Evolutionary conservation across 768 basidiomycete species (phyloP), one percentile per base, ranked within the genome.

Genomic region (Pisolithus tinctorius): DNA sequence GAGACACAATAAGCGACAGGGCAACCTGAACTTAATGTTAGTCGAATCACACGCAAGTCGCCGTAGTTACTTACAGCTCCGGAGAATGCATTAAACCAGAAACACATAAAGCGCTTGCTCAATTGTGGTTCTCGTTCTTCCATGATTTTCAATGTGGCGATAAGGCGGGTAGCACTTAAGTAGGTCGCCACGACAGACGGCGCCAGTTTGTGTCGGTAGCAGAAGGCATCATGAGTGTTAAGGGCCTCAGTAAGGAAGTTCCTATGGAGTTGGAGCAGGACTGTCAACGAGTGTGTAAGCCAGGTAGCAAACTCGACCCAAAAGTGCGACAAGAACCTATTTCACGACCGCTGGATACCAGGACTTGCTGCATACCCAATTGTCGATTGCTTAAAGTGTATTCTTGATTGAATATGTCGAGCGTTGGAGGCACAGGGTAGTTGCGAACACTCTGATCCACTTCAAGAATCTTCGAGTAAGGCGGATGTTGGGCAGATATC

Each of bases 41-140:
- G 43, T 40, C 25, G 13, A 54, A 45, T 14, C n/a, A 31, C 16
- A 23, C 34, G 4, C 1, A 23, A 6, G 8, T 17, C 31, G 40
- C 34, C 30, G 13, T 29, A 44, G 40, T 54, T 40, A 72, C 83
- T 66, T 62, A 85, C 85, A 52, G 81, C 81, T 7, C 82, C 82
- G 41, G 85, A 85, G 62, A 85, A 86, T 17, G 79, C 73, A 59
- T 88, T 85, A 52, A 83, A 82, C 86, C 86, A 89, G 58, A 85
- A 80, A 62, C 81, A 78, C 64, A 84, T 74, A 57, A 85, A 83
- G 29, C 86, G 75, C 47, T 76, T 76, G 55, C 79, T 80, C 46
- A 87, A 65, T 56, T 82, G 77, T 7, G 80, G 76, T 60, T 84
- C 79, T 54, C 77, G 73, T 36, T 76, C 69, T 62, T 78, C 82